Base-by-base conservation (phyloP, 1,284 basidiomycete species). In the Tilletia horrida region DNA sequence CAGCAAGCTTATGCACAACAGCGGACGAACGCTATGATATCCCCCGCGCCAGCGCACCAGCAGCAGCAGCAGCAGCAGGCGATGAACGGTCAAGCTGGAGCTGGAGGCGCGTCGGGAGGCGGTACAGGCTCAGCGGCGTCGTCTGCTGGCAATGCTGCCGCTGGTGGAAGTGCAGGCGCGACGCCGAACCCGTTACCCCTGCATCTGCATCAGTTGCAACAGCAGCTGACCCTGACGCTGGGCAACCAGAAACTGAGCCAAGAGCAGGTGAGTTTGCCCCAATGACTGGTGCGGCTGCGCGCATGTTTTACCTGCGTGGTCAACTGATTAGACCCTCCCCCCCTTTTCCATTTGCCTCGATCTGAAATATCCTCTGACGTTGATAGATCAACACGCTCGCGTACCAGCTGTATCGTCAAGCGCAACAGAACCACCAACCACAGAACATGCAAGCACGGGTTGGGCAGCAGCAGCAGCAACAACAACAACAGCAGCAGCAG, bases 351-450 rank as follows among this genome's bases (percentile, higher is more conserved):
- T n/a, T n/a, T n/a, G n/a, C n/a, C n/a, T n/a, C n/a, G n/a, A n/a
- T n/a, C n/a, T n/a, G n/a, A n/a, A n/a, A n/a, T 40, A 6, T 40
- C 35, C 35, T 48, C 16, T n/a, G 25, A 14, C 7, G 14, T 18
- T 27, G 14, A 2, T 74, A 77, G 69, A 77, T 77, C 67, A 77
- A 76, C 50, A 69, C 73, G 2, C 64, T 77, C 7, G 76, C 76
- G 14, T 63, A 75, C 9, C 76, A 77, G 64, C 67, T 77, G 62
- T 77, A 76, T 66, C 76, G 76, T 63, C 76, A 77, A 64, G 76
- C 76, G 7, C 75, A 77, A 50, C 65, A 68, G 64, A 69, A 73
- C 40, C 65, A 68, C 29, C 68, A 69, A 52, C 65, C 63, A 62
- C 45, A 23, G 47, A 40, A 59, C 23, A 9, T 43, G 18, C 62